Conservation (phyloP, 176 grass and related monocot genomes). For the Ensete glaucum region DNA sequence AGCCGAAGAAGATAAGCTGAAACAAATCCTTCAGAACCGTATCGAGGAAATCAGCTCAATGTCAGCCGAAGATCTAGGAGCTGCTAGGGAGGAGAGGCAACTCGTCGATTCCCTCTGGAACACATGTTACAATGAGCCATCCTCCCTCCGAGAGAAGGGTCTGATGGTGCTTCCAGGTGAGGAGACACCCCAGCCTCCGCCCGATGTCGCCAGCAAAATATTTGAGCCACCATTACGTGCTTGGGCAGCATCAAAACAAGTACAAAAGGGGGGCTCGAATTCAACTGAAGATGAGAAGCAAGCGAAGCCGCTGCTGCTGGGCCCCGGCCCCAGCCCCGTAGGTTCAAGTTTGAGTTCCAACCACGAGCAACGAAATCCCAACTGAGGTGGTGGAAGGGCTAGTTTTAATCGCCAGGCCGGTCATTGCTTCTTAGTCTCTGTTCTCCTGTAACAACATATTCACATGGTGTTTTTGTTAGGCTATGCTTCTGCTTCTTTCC, state of each 20-base stretch:
- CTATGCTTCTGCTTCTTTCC: too few species aligned
- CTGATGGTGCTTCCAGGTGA: constrained; percentile 69
- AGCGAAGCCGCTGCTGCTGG: constrained; percentile 54
- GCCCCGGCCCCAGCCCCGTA: constrained; percentile 35
- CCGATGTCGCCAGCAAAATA: constrained; percentile 53
- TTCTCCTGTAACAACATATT: background rate
- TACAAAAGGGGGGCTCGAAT: constrained; percentile 12
- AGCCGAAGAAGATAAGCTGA: constrained; percentile 43
- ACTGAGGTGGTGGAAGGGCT: background rate
- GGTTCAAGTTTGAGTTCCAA: background rate
- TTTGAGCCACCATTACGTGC: constrained; percentile 57
- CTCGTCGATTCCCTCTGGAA: constrained; percentile 69
- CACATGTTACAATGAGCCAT: constrained; percentile 71
- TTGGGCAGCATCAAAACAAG: constrained; percentile 29
- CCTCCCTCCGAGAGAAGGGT: constrained; percentile 43
- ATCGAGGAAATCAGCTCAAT: constrained; percentile 56
- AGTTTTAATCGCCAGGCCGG: background rate
- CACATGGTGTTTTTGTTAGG: too few species aligned
- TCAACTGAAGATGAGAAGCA: constrained; percentile 30
- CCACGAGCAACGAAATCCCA: background rate
- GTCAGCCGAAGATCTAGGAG: constrained; percentile 59
- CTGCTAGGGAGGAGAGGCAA: constrained; percentile 70
- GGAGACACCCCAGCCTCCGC: constrained; percentile 45
- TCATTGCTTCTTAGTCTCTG: background rate
- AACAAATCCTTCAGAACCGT: constrained; percentile 37